Conservation (phyloP, 345 rosid species). For the Pistacia vera region DNA sequence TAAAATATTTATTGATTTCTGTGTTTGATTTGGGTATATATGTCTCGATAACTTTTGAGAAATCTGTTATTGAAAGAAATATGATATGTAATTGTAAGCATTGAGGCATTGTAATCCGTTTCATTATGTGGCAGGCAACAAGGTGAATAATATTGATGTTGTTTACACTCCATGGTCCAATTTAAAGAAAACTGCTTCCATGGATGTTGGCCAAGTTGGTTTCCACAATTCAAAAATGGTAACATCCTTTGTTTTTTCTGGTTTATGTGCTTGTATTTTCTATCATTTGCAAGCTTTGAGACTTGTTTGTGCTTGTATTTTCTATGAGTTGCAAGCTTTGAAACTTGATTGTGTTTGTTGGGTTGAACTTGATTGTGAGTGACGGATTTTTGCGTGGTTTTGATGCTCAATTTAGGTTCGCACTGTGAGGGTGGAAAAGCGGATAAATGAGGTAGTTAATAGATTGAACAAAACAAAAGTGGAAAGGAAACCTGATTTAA, state of each 20-base stretch:
- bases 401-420: slow-evolving; percentile 59
- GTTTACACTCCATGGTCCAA: slow-evolving; percentile 98
- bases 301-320: background rate
- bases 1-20: no score
- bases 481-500: slow-evolving; percentile 90
- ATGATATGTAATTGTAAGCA: background rate
- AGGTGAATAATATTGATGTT: slow-evolving; percentile 90
- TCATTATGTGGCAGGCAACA: slow-evolving; percentile 65
- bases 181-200: slow-evolving; percentile 92
- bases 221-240: slow-evolving; percentile 90
- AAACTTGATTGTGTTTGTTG: background rate
- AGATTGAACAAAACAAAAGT: slow-evolving; percentile 93
- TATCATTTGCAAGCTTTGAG: background rate
- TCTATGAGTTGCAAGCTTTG: background rate
- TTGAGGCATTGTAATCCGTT: background rate
- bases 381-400: slow-evolving; percentile 18
- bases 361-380: background rate
- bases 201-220: slow-evolving; percentile 99
- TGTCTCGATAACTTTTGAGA: background rate
- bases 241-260: slow-evolving; percentile 19
- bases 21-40: background rate
- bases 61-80: background rate
- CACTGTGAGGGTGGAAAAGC: slow-evolving; percentile 90
- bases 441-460: slow-evolving; percentile 87
- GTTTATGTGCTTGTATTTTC: background rate